A percentile compares a stretch with the other conserved stretches of the same genome.
Conservation (phyloP, 345 rosid species). For the Eucalyptus marginata region DNA sequence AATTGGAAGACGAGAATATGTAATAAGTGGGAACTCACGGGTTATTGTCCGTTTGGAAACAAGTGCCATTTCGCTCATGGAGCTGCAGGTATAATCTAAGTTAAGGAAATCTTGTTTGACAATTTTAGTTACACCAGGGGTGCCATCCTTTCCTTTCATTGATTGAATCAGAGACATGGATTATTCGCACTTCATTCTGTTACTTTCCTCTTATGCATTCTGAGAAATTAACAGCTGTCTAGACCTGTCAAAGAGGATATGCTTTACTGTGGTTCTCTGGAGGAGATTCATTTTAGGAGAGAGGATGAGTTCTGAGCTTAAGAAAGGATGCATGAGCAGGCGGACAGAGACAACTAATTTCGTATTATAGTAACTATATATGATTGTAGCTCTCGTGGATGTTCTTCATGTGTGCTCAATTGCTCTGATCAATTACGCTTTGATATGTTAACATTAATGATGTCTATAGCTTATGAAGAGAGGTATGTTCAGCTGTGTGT, state of each 20-base stretch:
- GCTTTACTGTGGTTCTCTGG: not conserved
- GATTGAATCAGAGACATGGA: not conserved
- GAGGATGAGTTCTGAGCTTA: not conserved
- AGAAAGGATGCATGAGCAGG: not conserved
- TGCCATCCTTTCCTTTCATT: not conserved
- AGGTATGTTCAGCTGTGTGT: not conserved
- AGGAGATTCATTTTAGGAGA: not conserved
- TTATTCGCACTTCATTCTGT: not conserved
- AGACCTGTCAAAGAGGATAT: not conserved
- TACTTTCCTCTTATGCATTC: not conserved
- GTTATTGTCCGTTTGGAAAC: slow-evolving; percentile 91
- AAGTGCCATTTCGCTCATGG: slow-evolving; percentile 99
- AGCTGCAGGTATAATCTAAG: slow-evolving; percentile 39
- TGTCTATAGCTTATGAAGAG: not conserved
- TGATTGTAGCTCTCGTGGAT: not conserved
- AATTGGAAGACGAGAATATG: slow-evolving; percentile 98
- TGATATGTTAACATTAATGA: not conserved
- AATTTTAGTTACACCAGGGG: not conserved
- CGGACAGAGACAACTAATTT: not conserved
- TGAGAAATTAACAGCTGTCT: not conserved
- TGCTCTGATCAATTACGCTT: not conserved
- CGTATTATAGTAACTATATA: not conserved
- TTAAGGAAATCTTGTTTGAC: not conserved
- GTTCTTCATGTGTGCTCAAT: not conserved
- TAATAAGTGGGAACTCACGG: slow-evolving; percentile 96